Conservation (phyloP, 345 rosid genomes). For the Eucalyptus paniculata region DNA sequence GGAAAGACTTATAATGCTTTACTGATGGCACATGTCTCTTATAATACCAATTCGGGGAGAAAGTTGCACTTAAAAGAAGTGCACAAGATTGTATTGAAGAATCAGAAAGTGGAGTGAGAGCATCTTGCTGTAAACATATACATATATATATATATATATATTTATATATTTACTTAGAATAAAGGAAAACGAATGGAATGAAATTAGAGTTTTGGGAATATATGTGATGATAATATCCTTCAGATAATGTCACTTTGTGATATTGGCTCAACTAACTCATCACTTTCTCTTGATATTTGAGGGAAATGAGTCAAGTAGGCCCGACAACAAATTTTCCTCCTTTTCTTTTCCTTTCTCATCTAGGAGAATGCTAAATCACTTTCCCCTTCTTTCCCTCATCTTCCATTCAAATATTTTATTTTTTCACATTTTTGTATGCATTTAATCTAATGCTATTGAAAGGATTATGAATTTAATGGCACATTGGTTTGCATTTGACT, state of each 20-base stretch:
- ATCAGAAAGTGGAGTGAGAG: neutral
- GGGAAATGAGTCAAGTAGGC: neutral
- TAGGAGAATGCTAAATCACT: neutral
- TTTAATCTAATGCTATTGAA: neutral
- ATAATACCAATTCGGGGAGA: neutral
- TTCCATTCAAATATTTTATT: neutral
- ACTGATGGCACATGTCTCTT: neutral
- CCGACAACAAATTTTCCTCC: neutral
- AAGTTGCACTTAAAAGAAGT: neutral
- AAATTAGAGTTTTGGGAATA: neutral
- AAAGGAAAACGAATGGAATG: neutral
- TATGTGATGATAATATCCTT: neutral
- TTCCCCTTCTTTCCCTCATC: neutral
- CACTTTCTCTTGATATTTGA: neutral
- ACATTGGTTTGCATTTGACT: neutral
- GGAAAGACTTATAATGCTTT: neutral
- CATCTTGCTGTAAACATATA: neutral
- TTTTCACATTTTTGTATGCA: neutral
- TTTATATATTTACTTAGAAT: neutral
- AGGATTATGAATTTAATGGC: neutral
- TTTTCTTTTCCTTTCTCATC: neutral
- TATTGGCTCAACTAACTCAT: neutral
- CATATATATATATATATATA: no score
- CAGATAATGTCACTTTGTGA: neutral
- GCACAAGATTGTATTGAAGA: neutral